Evolutionary conservation across 805 yeast genomes (phyloP).

Genomic region (Starmerella roubikii): DNA sequence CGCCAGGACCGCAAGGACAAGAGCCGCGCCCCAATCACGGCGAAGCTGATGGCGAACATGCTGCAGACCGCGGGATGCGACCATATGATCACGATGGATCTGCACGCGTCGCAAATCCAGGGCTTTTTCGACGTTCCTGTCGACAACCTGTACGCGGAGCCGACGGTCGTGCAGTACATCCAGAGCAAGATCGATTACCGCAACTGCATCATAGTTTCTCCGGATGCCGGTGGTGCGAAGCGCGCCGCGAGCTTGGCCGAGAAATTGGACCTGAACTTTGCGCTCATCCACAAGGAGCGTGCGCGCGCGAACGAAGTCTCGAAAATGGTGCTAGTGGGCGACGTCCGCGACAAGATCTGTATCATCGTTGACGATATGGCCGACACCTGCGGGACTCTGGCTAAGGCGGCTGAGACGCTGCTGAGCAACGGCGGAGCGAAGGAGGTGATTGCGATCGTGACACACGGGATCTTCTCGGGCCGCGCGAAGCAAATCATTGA

Average conservation of each 20-base stretch:
- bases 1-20: conserved; percentile 96
- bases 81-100: conserved; percentile 93
- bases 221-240: conserved; percentile 99
- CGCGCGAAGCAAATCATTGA: conserved; percentile 67
- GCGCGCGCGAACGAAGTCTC: conserved; percentile 93
- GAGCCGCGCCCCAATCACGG: conserved; percentile 91
- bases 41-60: conserved; percentile 86
- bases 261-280: conserved; percentile 80
- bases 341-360: conserved; percentile 74
- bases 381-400: conserved; percentile 94
- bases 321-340: conserved; percentile 95
- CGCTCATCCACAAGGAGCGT: conserved; percentile 93
- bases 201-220: conserved; percentile 75
- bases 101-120: conserved; percentile 96
- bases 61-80: conserved; percentile 91
- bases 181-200: conserved; percentile 44
- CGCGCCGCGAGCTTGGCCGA: conserved; percentile 97
- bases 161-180: conserved; percentile 74
- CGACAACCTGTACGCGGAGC: conserved; percentile 93
- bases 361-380: conserved; percentile 95
- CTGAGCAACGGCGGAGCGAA: conserved; percentile 61
- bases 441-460: conserved; percentile 83
- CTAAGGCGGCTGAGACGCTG: conserved; percentile 84
- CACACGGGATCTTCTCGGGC: conserved; percentile 90
- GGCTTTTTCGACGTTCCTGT: conserved; percentile 95